Base-by-base conservation (phyloP, 331 rosid genomes). In the Acacia pycnantha region DNA sequence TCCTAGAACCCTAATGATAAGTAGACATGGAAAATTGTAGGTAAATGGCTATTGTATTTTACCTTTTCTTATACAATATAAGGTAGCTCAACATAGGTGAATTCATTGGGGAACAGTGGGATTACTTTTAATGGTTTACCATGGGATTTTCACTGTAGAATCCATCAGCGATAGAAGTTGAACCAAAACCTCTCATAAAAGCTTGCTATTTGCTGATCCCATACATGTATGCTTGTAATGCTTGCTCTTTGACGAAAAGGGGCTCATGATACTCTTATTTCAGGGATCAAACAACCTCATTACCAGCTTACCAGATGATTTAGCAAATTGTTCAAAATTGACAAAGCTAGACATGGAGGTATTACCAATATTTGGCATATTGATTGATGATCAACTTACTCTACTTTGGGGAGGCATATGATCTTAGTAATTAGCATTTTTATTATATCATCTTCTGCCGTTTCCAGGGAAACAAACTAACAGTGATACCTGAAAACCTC, bases 331-430 rank as follows among this genome's bases (percentile, higher is more conserved):
- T 87, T 90, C 94, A 61, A 95, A 93, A 84, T 82, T 95, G 91
- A 85, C 81, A 72, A 95, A 95, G 85, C 86, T 95, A 76, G 98
- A 95, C 69, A 79, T 93, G 90, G 98, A 93, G 98, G 98, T 95
- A 80, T 67, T 76, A 59, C 76, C 53, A 67, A 79, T 76, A 79
- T 44, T 74, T 80, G 59, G 73, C 78, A 59, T 44, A 79, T 78
- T 78, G 46, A 53, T 70, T 15, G 50, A 72, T 65, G 56, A 66
- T 59, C 68, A 83, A 81, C 13, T 71, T 76, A 8, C 71, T 33
- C 68, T 70, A 72, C 56, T 62, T 53, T 79, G 71, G 65, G 76
- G 69, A 51, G 44, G 58, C 11, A 11, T 29, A 69, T 31, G 6
- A 29, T 59, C 80, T 81, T 77, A 70, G 31, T 75, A 43, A 27